Evolutionary conservation across 106 monocot genomes (phyloP).

Genomic region (Dactylorhiza incarnata): DNA sequence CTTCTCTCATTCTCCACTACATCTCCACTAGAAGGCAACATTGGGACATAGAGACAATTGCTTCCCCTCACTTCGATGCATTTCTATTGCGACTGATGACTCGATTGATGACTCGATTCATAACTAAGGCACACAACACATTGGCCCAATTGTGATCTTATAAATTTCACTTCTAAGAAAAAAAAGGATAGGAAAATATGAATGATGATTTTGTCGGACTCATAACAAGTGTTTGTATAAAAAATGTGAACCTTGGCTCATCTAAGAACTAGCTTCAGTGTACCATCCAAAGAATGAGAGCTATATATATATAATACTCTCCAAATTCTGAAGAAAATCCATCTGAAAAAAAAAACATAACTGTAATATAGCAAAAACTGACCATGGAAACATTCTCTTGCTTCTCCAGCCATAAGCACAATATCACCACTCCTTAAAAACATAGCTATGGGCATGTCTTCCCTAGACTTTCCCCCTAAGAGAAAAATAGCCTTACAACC

Average conservation of each 20-base stretch:
- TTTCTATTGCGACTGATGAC: too few relatives aligned
- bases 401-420: constrained; percentile 87
- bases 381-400: constrained; percentile 95
- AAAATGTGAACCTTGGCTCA: neutral
- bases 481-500: constrained; percentile 94
- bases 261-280: neutral
- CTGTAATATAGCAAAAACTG: constrained; percentile 16
- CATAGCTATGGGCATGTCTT: constrained; percentile 76
- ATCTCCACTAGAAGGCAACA: too few relatives aligned
- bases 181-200: neutral
- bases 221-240: neutral
- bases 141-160: too few relatives aligned
- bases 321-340: neutral
- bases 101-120: too few relatives aligned
- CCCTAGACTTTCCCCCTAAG: constrained; percentile 76
- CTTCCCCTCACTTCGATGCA: too few relatives aligned
- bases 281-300: neutral
- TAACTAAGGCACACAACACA: too few relatives aligned
- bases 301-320: neutral
- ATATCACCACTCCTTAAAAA: constrained; percentile 79
- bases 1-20: too few relatives aligned
- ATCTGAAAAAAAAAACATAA: neutral
- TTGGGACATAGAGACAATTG: too few relatives aligned
- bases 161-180: too few relatives aligned
- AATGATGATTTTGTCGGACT: neutral